These are phyloP conservation scores for Actinomucor elegans DNA, from an alignment of 371 early-diverging fungal species.

Conservation along the genomic window DNA sequence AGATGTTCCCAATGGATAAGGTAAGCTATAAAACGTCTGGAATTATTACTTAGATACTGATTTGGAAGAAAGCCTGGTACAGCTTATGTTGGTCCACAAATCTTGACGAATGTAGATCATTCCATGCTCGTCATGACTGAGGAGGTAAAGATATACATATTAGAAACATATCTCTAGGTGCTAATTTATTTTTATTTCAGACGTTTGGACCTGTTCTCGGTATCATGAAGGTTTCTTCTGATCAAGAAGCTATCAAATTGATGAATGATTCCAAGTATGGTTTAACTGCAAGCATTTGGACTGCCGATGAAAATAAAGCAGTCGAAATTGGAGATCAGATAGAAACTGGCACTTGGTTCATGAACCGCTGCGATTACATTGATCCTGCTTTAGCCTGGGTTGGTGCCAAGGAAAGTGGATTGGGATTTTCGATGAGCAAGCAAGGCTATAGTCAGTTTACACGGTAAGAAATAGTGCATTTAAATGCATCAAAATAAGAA, in stretches of 20 bases:
- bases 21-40: constrained; percentile 19
- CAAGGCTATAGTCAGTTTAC: constrained; percentile 74
- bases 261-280: constrained; percentile 88
- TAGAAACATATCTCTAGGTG: no score
- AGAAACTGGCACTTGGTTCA: constrained; percentile 84
- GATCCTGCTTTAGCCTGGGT: constrained; percentile 85
- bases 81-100: constrained; percentile 76
- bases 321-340: constrained; percentile 66
- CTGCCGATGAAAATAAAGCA: constrained; percentile 61
- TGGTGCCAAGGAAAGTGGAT: constrained; percentile 81
- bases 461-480: constrained; percentile 24
- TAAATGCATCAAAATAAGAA: neutral
- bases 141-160: no score
- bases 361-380: constrained; percentile 84
- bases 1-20: constrained; percentile 63
- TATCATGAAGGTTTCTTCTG: constrained; percentile 71
- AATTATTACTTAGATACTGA: no score
- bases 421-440: constrained; percentile 70
- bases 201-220: constrained; percentile 87
- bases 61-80: constrained; percentile 14
- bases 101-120: constrained; percentile 73
- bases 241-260: constrained; percentile 72
- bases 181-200: constrained; percentile 15
- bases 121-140: constrained; percentile 79
- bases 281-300: constrained; percentile 87